Evolutionary conservation across 805 yeast genomes (phyloP), one percentile per base, ranked within the genome.

Genomic region (Suhomyces sp.): DNA sequence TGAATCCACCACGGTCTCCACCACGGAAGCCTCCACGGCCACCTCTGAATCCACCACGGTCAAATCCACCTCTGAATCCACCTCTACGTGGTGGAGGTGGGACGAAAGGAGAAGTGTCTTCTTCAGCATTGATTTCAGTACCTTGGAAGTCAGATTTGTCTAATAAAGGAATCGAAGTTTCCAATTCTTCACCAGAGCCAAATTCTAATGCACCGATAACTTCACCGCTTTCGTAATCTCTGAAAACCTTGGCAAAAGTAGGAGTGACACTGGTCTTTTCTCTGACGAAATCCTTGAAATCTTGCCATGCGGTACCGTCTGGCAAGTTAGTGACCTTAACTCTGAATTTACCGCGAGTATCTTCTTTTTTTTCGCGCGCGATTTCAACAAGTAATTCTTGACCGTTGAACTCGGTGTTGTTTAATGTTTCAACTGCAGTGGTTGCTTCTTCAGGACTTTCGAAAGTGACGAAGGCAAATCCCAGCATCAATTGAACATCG

Each of bases 381-480:
- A 72, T 76, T 68, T 81, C 84, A 56, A 81, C 74, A 54, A 73
- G 78, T 56, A 81, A 68, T 22, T 72, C 66, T 60, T 76, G 79
- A 46, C 83, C 85, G 39, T 74, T 76, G 60, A 81, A 79, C 17
- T 77, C 75, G 56, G 74, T 63, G 53, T 73, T 77, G 55, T 70
- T 59, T 55, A 78, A 74, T 39, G 78, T 72, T 46, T 75, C 77
- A 55, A 75, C 72, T 6, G 86, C 85, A 52, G 66, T 70, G 52
- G 68, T 66, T 44, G 85, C 84, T 55, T 71, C 76, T 53, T 79
- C 85, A 43, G 82, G 77, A 57, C 79, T 81, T 66, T 83, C 90
- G 63, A 83, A 94, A 68, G 92, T 96, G 54, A 93, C 87, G 67
- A 89, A 92, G 22, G 96, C 97, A 64, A 84, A 88, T 43, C 97